These are phyloP conservation scores for Microcyclospora tardicrescens DNA, from an alignment of 2,329 filamentous ascomycete genomes.

Conservation along the genomic window DNA sequence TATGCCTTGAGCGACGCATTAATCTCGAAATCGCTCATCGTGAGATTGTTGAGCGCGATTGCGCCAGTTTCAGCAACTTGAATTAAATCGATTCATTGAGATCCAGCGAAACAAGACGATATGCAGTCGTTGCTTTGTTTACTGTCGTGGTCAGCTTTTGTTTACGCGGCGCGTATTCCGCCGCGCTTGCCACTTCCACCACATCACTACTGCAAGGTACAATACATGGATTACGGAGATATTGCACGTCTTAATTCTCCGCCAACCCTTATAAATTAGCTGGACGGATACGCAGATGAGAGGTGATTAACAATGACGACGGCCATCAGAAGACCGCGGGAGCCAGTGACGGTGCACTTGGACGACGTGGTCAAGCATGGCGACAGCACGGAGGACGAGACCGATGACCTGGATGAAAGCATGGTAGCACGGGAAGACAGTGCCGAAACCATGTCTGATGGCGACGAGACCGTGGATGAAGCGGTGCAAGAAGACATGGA, in stretches of 20 bases:
- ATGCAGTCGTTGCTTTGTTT: too few relatives aligned
- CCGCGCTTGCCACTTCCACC: background rate
- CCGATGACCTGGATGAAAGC: conserved; percentile 35
- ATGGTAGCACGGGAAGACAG: conserved; percentile 37
- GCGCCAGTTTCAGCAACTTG: conserved; percentile 1
- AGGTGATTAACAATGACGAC: conserved; percentile 14
- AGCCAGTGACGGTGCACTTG: conserved; percentile 13
- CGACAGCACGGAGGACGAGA: conserved; percentile 22
- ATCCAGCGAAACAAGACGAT: too few relatives aligned
- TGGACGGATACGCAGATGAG: conserved; percentile 5
- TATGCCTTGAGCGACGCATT: conserved; percentile 95
- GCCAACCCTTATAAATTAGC: too few relatives aligned
- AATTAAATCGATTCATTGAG: too few relatives aligned
- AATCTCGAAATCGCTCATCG: conserved; percentile 75
- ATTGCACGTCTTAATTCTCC: too few relatives aligned
- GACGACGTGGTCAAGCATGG: conserved; percentile 7
- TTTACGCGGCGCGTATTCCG: background rate
- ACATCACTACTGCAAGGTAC: background rate
- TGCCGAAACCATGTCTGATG: conserved; percentile 40
- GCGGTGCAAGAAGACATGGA: conserved; percentile 74
- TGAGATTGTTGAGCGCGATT: conserved; percentile 27
- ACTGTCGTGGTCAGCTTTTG: background rate
- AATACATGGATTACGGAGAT: background rate
- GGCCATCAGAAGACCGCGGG: conserved; percentile 5
- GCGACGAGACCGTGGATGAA: conserved; percentile 52